phyloP scores from a whole-genome alignment of 306 rosid species.

The Pterocarpus santalinus region DNA sequence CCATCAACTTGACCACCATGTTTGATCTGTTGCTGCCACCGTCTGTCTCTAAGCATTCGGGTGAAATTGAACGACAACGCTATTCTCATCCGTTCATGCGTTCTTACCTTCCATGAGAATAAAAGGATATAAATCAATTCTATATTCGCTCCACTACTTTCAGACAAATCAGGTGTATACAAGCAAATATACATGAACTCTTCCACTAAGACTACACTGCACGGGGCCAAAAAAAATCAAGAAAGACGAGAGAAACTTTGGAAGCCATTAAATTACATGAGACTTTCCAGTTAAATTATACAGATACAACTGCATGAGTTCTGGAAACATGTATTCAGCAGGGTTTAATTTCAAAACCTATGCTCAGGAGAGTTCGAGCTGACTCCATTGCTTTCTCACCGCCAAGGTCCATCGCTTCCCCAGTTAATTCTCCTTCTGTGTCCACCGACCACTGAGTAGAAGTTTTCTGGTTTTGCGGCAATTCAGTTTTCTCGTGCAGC shows the following conservation, averaged over 20 bases:
- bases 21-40: neutral
- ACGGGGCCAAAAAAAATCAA: constrained; percentile 36
- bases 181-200: constrained; percentile 67
- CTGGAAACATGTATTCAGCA: constrained; percentile 64
- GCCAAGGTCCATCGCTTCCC: constrained; percentile 94
- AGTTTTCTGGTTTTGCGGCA: constrained; percentile 48
- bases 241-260: constrained; percentile 4
- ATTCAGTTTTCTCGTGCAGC: constrained; percentile 57
- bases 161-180: constrained; percentile 53
- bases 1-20: neutral
- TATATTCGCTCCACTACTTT: constrained; percentile 50
- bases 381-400: constrained; percentile 99
- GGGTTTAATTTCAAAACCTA: constrained; percentile 98
- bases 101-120: constrained; percentile 4
- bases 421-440: constrained; percentile 87
- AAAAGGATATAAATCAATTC: constrained; percentile 48
- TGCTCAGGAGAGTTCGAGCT: constrained; percentile 95
- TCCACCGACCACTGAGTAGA: constrained; percentile 90
- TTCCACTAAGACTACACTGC: constrained; percentile 38
- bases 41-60: constrained; percentile 7
- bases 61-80: neutral
- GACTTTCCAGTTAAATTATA: constrained; percentile 59
- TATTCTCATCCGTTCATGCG: neutral
- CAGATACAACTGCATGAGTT: constrained; percentile 54
- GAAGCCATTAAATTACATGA: neutral